phyloP scores from a whole-genome alignment of 306 rosid species.

The Comarum palustre region DNA sequence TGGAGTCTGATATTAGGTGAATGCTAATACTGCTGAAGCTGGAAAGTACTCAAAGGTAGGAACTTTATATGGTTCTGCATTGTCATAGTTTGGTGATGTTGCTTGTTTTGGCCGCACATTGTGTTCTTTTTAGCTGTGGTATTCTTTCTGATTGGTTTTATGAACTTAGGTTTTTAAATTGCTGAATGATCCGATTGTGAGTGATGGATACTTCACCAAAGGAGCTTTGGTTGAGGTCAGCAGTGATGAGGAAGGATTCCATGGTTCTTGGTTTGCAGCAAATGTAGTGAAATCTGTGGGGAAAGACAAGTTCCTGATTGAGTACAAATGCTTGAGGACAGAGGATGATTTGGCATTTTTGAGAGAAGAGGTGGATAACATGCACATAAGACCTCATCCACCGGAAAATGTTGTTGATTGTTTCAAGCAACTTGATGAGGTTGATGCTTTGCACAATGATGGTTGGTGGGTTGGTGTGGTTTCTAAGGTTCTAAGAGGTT shows the following conservation, averaged over 20 bases:
- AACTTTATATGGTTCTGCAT: not conserved
- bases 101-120: not conserved
- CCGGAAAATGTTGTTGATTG: slow-evolving; percentile 17
- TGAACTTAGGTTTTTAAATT: too few species aligned
- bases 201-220: slow-evolving; percentile 17
- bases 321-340: slow-evolving; percentile 37
- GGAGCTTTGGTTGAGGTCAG: slow-evolving; percentile 36
- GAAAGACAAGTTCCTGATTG: slow-evolving; percentile 30
- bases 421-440: slow-evolving; percentile 33
- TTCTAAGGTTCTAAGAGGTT: slow-evolving; percentile 23
- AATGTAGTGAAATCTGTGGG: slow-evolving; percentile 18
- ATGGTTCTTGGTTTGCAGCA: slow-evolving; percentile 46
- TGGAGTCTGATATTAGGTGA: not conserved
- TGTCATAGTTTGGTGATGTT: not conserved
- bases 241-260: slow-evolving; percentile 46
- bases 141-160: not conserved
- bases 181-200: slow-evolving; percentile 18
- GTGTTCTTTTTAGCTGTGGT: not conserved
- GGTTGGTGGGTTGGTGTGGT: slow-evolving; percentile 48
- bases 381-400: slow-evolving; percentile 33
- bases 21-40: not conserved
- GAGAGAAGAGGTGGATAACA: slow-evolving; percentile 36
- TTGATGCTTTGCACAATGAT: slow-evolving; percentile 40
- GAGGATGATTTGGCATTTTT: slow-evolving; percentile 33
- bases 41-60: not conserved